Percentiles rank a stretch among this genome's conserved stretches.
phyloP scores from a whole-genome alignment of 2,329 filamentous ascomycete genomes.

The Fusarium brevicatenulatum region DNA sequence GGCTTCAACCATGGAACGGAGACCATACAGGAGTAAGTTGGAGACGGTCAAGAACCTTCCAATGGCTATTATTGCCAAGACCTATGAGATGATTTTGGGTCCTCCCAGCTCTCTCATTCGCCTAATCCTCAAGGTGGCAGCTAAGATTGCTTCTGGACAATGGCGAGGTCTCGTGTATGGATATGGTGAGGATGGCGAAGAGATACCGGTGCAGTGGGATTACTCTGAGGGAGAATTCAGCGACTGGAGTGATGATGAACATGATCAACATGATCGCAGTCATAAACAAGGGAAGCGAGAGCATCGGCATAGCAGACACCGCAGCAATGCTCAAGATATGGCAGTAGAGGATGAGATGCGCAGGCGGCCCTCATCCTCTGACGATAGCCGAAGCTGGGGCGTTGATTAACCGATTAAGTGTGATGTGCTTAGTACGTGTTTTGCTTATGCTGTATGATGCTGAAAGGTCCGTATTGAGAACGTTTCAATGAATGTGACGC shows the following conservation, averaged over 20 bases:
- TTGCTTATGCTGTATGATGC: conserved; percentile 1
- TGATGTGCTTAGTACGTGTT: background rate
- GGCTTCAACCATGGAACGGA: conserved; percentile 55
- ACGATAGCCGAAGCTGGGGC: conserved; percentile 42
- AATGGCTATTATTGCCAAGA: conserved; percentile 77
- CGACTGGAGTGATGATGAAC: conserved; percentile 66
- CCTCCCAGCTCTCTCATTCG: conserved; percentile 83
- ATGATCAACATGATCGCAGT: conserved; percentile 25
- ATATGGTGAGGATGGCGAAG: conserved; percentile 62
- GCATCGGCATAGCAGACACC: conserved; percentile 20
- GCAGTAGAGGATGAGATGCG: background rate
- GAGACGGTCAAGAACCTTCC: conserved; percentile 41
- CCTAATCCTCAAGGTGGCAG: conserved; percentile 84
- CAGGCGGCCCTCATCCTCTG: conserved; percentile 34
- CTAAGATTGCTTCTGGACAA: conserved; percentile 73
- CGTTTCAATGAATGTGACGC: conserved; percentile 5
- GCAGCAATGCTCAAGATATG: conserved; percentile 2
- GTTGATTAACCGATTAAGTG: conserved; percentile 34
- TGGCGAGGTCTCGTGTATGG: conserved; percentile 70
- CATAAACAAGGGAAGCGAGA: conserved; percentile 16
- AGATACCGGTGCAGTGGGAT: conserved; percentile 69
- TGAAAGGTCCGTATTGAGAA: background rate
- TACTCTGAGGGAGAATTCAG: conserved; percentile 67
- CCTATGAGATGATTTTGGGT: conserved; percentile 78
- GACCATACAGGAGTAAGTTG: conserved; percentile 36